Evolutionary conservation across 2,329 filamentous ascomycete species (phyloP).

Genomic region (Trichoderma atroviride): DNA sequence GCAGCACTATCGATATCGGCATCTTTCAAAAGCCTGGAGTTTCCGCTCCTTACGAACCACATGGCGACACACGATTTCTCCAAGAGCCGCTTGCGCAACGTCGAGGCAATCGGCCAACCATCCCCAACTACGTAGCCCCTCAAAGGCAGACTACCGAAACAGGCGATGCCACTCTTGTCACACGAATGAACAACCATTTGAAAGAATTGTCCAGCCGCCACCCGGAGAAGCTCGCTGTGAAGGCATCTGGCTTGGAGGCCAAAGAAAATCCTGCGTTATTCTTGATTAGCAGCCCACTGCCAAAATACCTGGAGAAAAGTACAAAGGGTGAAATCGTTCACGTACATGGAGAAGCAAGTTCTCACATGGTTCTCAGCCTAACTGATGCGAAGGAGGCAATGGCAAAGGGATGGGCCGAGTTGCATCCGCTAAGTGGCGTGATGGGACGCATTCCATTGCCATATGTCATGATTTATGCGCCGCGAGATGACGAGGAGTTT

Average conservation of each 20-base stretch:
- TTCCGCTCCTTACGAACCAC: slow-evolving; percentile 34
- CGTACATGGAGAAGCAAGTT: slow-evolving; percentile 44
- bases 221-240: neutral
- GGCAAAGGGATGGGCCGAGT: slow-evolving; percentile 44
- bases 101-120: slow-evolving; percentile 35
- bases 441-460: slow-evolving; percentile 18
- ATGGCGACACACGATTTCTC: slow-evolving; percentile 34
- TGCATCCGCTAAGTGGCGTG: slow-evolving; percentile 38
- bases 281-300: slow-evolving; percentile 2
- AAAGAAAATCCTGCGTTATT: slow-evolving; percentile 22
- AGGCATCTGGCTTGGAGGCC: slow-evolving; percentile 18
- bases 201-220: slow-evolving; percentile 13
- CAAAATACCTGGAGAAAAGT: slow-evolving; percentile 22
- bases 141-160: slow-evolving; percentile 43
- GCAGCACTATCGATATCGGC: slow-evolving; percentile 38
- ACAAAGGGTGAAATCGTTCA: slow-evolving; percentile 42
- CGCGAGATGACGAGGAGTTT: slow-evolving; percentile 42
- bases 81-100: slow-evolving; percentile 28
- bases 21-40: slow-evolving; percentile 34
- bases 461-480: slow-evolving; percentile 47
- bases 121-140: slow-evolving; percentile 42
- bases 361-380: slow-evolving; percentile 44
- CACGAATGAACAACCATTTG: slow-evolving; percentile 36
- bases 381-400: slow-evolving; percentile 43
- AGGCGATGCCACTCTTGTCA: slow-evolving; percentile 26